phyloP scores from a whole-genome alignment of 1,139 yeast genomes.

The Arxiozyma bovina region DNA sequence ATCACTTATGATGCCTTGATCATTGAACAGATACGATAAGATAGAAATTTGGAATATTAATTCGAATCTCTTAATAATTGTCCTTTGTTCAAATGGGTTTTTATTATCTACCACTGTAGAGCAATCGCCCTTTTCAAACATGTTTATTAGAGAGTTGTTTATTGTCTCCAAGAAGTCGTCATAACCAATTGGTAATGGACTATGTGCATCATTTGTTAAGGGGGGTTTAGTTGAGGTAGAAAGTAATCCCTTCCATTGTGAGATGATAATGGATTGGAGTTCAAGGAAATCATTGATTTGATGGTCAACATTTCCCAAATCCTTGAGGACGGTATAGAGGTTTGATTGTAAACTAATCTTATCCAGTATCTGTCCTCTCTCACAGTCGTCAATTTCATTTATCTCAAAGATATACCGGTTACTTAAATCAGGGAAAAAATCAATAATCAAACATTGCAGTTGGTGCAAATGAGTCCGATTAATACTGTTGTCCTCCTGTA shows the following conservation, averaged over 20 bases:
- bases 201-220: not conserved
- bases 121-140: not conserved
- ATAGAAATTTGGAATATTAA: not conserved
- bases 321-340: not conserved
- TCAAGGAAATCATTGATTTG: not conserved
- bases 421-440: conserved; percentile 1
- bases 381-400: not conserved
- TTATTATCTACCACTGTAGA: not conserved
- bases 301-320: not conserved
- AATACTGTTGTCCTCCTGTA: not conserved
- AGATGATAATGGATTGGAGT: not conserved
- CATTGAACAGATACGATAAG: no score
- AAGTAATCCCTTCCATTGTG: conserved; percentile 2
- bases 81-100: not conserved
- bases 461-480: not conserved
- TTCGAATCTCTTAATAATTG: not conserved
- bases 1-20: not conserved
- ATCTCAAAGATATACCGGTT: conserved; percentile 3
- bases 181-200: not conserved
- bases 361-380: not conserved
- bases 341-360: not conserved
- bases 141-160: not conserved
- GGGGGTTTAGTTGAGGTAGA: not conserved
- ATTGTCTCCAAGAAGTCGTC: not conserved
- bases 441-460: not conserved